Base-by-base conservation (phyloP, 345 rosid genomes). In the Geranium brycei region DNA sequence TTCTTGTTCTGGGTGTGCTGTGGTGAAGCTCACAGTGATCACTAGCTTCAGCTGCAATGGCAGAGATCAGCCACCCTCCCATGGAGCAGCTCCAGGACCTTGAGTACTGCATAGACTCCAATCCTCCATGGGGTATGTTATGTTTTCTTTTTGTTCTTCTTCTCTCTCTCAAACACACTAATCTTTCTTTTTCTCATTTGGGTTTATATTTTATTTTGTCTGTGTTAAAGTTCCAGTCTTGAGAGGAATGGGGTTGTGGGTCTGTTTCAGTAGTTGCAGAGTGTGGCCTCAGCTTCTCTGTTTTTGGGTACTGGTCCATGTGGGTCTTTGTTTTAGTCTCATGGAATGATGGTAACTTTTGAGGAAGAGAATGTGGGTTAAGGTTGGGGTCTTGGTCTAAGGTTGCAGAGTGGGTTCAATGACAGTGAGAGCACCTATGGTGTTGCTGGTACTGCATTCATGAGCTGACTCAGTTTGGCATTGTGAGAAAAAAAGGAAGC, bases 71-170 rank as follows among this genome's bases (percentile, higher is more conserved):
- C 32, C 90, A 87, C 68, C 93, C 80, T 69, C 99, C 99, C 18
- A 87, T 90, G 80, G 99, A 95, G 64, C 97, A 88, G 71, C 96
- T 91, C 69, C 95, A 85, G 71, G 95, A 88, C 84, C 99, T 95
- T 61, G 89, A 95, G 71, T 95, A 88, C 82, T 93, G 99, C 92
- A 93, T 93, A 84, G 95, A 93, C 85, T 93, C 99, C 69, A 93
- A 91, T 73, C 97, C 99, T 74, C 78, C 99, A 69, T 93, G 99
- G 99, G 81, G 99, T 93, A 71, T 41, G 79, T 69, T 23, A 23
- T 23, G 28, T 23, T 23, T 69, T 63, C 64, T 16, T 59, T 31
- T 15, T 28, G 2, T 17, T 28, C 3, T 30, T 28, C 62, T 8
- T 65, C 17, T 31, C 4, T 65, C 62, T 30, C 63, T 17, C 32